Percentiles rank a stretch among this genome's conserved stretches.
Conservation (phyloP, 2,329 filamentous ascomycete species). For the Ophiocordyceps camponoti-leonardi region DNA sequence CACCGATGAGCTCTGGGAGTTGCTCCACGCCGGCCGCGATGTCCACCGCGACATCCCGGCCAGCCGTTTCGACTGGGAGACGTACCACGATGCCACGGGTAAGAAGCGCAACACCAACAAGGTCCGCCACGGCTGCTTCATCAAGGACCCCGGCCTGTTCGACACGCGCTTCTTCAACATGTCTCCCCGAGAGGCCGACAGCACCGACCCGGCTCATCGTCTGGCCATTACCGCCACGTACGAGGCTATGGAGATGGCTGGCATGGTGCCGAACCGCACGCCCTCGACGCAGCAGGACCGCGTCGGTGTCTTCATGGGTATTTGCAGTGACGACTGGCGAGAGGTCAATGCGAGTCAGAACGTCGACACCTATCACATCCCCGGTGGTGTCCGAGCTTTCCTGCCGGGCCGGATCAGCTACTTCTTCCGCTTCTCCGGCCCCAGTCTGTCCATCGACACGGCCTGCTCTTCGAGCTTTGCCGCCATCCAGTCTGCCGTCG, state of each 20-base stretch:
- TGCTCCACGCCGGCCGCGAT: slow-evolving; percentile 48
- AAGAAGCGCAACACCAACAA: slow-evolving; percentile 49
- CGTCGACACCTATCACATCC: slow-evolving; percentile 40
- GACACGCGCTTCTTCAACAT: slow-evolving; percentile 73
- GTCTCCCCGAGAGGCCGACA: slow-evolving; percentile 1
- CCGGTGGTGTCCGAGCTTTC: slow-evolving; percentile 22
- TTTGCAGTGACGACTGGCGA: slow-evolving; percentile 61
- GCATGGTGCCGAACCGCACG: slow-evolving; percentile 35
- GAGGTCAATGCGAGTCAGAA: slow-evolving; percentile 59
- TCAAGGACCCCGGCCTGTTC: slow-evolving; percentile 52
- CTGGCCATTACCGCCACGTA: slow-evolving; percentile 1
- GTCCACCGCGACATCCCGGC: slow-evolving; percentile 41
- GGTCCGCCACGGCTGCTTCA: slow-evolving; percentile 50
- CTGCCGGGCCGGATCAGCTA: slow-evolving; percentile 32
- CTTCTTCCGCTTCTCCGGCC: slow-evolving; percentile 60
- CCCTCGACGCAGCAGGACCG: slow-evolving; percentile 42
- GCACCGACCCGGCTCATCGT: background rate
- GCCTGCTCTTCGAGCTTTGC: slow-evolving; percentile 61
- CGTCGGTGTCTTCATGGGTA: slow-evolving; percentile 60
- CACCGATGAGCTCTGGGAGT: slow-evolving; percentile 34
- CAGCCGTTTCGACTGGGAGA: slow-evolving; percentile 47
- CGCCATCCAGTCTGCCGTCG: slow-evolving; percentile 53
- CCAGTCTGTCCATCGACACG: slow-evolving; percentile 58
- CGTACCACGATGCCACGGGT: slow-evolving; percentile 47
- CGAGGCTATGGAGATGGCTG: slow-evolving; percentile 14